A percentile compares a stretch with the other conserved stretches of the same genome.
Conservation (phyloP, 2,329 filamentous ascomycete species). For the Cytospora paraplurivora region DNA sequence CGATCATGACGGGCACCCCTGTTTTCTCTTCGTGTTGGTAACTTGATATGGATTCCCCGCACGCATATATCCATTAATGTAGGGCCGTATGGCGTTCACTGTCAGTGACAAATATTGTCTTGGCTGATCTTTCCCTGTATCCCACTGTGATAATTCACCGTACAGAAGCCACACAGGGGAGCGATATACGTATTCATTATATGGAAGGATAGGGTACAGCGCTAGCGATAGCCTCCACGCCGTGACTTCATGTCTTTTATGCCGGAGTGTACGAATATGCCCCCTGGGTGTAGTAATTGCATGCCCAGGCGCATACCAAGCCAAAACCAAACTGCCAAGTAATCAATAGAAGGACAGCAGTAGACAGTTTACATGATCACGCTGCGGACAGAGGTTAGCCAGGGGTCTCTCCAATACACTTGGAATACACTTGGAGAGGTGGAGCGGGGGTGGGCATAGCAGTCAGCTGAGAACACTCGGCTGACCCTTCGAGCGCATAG, state of each 20-base stretch:
- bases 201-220: conserved; percentile 10
- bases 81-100: too few relatives aligned
- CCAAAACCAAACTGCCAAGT: background rate
- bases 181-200: conserved; percentile 14
- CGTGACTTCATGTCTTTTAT: conserved; percentile 8
- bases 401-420: background rate
- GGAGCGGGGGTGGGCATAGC: too few relatives aligned
- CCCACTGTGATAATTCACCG: background rate
- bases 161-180: background rate
- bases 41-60: background rate
- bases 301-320: conserved; percentile 4
- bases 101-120: background rate
- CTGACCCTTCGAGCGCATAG: background rate
- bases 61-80: background rate
- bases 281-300: background rate
- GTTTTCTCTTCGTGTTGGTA: background rate
- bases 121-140: too few relatives aligned
- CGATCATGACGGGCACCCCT: background rate
- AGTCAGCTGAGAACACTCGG: background rate
- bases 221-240: conserved; percentile 9
- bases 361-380: conserved; percentile 24
- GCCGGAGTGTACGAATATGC: background rate
- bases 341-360: conserved; percentile 9
- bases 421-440: background rate
- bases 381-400: conserved; percentile 10